Evolutionary conservation across 495 filamentous ascomycete species (phyloP).

Genomic region (Trichocladium uniseriatum): DNA sequence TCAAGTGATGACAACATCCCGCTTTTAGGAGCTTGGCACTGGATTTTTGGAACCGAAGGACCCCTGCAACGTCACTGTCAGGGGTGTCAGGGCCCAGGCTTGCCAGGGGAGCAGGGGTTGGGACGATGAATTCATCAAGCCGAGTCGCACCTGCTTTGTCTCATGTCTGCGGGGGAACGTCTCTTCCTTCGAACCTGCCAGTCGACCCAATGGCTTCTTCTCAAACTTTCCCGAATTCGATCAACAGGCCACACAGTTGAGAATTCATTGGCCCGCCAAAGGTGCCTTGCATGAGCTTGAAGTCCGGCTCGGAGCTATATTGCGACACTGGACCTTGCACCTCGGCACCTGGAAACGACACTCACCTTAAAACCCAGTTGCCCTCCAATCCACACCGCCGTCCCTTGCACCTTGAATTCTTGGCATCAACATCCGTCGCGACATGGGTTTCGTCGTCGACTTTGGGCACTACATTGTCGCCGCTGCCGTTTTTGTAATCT

Average conservation of each 20-base stretch:
- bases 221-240: neutral
- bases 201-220: too few species aligned
- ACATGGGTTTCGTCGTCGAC: slow-evolving; percentile 17
- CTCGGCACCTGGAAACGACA: too few species aligned
- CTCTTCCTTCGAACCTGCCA: too few species aligned
- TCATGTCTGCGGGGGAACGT: too few species aligned
- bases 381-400: neutral
- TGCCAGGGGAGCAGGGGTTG: too few species aligned
- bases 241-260: neutral
- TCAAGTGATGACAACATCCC: slow-evolving; percentile 13
- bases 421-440: neutral
- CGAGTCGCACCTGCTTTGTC: too few species aligned
- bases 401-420: neutral
- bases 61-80: neutral
- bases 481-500: slow-evolving; percentile 9
- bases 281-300: slow-evolving; percentile 1
- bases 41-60: neutral
- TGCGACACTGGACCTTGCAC: too few species aligned
- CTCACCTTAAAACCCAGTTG: too few species aligned
- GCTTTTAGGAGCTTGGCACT: slow-evolving; percentile 4
- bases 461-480: slow-evolving; percentile 12
- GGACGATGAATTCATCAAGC: too few species aligned
- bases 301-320: too few species aligned
- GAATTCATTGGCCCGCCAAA: slow-evolving; percentile 9
- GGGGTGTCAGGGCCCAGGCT: too few species aligned